These are phyloP conservation scores for Firmiana major DNA, from an alignment of 345 rosid species.

Conservation along the genomic window DNA sequence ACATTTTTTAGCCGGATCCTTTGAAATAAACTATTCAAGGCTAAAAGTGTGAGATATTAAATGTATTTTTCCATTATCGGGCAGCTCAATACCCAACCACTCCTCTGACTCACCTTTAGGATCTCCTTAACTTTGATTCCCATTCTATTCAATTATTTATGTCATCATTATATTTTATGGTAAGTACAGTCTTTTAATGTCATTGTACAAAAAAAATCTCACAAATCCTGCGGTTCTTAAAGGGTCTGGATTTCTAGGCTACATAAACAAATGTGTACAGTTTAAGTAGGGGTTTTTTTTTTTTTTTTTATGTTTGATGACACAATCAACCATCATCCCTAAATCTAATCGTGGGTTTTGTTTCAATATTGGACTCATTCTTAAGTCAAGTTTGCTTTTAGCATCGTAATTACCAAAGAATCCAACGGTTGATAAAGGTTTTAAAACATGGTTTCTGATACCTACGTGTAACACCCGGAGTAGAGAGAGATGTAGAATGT, in stretches of 20 bases:
- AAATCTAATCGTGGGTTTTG: slow-evolving; percentile 23
- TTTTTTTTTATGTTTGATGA: slow-evolving; percentile 14
- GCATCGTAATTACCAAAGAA: slow-evolving; percentile 12
- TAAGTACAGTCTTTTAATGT: background rate
- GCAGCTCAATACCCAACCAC: slow-evolving; percentile 80
- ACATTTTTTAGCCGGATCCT: no score
- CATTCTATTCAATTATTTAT: slow-evolving; percentile 44
- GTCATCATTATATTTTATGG: slow-evolving; percentile 29
- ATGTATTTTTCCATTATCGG: slow-evolving; percentile 45
- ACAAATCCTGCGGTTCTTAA: slow-evolving; percentile 34
- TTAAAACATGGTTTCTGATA: background rate
- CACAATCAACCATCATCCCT: slow-evolving; percentile 29
- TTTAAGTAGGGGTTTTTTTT: background rate
- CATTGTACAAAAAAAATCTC: slow-evolving; percentile 14
- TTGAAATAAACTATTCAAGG: no score
- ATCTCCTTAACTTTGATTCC: slow-evolving; percentile 57
- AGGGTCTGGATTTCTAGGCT: slow-evolving; percentile 17
- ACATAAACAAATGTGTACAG: slow-evolving; percentile 16
- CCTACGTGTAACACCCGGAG: background rate
- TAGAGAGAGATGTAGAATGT: background rate
- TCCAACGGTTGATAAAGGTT: slow-evolving; percentile 26
- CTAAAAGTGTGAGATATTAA: slow-evolving; percentile 34
- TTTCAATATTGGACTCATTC: background rate
- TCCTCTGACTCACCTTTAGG: slow-evolving; percentile 71
- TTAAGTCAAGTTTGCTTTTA: background rate